Conservation (phyloP, 495 filamentous ascomycete species). For the Tirmania nivea region DNA sequence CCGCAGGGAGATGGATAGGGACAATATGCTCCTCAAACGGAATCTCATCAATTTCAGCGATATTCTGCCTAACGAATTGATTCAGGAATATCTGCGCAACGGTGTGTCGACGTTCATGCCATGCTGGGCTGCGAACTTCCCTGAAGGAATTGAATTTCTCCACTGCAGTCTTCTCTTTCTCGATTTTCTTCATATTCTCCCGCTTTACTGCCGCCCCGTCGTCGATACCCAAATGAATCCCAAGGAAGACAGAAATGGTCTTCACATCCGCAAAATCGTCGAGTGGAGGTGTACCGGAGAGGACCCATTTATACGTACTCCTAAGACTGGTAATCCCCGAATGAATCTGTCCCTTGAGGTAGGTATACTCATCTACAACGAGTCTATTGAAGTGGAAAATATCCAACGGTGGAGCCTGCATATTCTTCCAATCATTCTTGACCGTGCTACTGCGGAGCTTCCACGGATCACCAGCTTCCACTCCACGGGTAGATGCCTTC, state of each 20-base stretch:
- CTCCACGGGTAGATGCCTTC: not conserved
- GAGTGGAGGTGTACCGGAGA: constrained; percentile 44
- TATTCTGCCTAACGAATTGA: constrained; percentile 32
- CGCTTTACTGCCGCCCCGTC: constrained; percentile 23
- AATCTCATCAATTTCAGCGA: constrained; percentile 28
- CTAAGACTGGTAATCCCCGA: constrained; percentile 21
- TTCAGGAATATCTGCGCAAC: constrained; percentile 33
- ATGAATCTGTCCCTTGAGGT: constrained; percentile 23
- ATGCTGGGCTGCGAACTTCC: constrained; percentile 25
- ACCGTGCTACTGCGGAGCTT: constrained; percentile 6
- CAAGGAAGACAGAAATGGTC: constrained; percentile 33
- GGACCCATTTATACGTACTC: constrained; percentile 35
- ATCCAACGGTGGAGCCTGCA: constrained; percentile 28
- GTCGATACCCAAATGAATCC: constrained; percentile 31
- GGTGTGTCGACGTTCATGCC: constrained; percentile 29
- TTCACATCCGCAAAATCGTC: constrained; percentile 40
- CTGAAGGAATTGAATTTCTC: constrained; percentile 29
- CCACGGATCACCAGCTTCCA: constrained; percentile 11
- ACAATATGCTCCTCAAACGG: constrained; percentile 20
- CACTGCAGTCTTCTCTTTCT: constrained; percentile 23
- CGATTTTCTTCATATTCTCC: constrained; percentile 21
- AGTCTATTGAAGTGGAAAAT: constrained; percentile 40
- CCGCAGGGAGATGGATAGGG: constrained; percentile 22
- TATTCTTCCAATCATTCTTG: constrained; percentile 9
- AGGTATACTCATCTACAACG: constrained; percentile 46